Evolutionary conservation across 768 basidiomycete genomes (phyloP), one percentile per base, ranked within the genome.

Genomic region (Lyophyllum shimeji): DNA sequence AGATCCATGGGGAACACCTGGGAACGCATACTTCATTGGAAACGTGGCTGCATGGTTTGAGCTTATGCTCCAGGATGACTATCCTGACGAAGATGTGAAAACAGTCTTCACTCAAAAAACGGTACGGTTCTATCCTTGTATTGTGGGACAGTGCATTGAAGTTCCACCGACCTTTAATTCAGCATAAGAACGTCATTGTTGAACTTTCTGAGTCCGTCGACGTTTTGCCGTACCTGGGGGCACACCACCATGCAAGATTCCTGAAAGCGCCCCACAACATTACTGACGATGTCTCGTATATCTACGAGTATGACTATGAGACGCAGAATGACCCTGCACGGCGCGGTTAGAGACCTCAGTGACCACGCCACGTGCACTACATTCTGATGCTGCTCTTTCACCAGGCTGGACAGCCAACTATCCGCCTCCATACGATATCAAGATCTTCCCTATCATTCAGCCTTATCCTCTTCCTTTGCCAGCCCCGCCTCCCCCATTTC

Each of bases 21-120:
- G 51, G 11, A 56, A 61, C 8, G 52, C 54, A 7, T 56, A 51
- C 9, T 67, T 69, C 40, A 57, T 70, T 27, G 66, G 70, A 37
- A 67, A 69, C 42, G 64, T 73, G 11, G 67, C 66, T 12, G 65
- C 60, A 24, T 75, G 74, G 74, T 70, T 75, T 21, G 66, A 69
- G 31, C 46, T 66, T n/a, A 74, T 75, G 74, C 54, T 75, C 1
- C 54, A 50, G 29, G 67, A 68, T 1, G 60, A 67, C 3, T 67
- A 69, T 56, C 69, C 67, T 7, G 62, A 60, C 8, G 59, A 65
- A 5, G 60, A 60, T 2, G 64, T 66, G 15, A 60, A 60, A 15
- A 60, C 66, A 1, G 56, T 75, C 17, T 75, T 66, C 45, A 67
- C 66, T 34, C 71, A 71, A 48, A 59, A 60, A 40, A 73, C 70